Evolutionary conservation across 2,329 filamentous ascomycete genomes (phyloP), one percentile per base, ranked within the genome.

Genomic region (Ceratocystis albifundus): DNA sequence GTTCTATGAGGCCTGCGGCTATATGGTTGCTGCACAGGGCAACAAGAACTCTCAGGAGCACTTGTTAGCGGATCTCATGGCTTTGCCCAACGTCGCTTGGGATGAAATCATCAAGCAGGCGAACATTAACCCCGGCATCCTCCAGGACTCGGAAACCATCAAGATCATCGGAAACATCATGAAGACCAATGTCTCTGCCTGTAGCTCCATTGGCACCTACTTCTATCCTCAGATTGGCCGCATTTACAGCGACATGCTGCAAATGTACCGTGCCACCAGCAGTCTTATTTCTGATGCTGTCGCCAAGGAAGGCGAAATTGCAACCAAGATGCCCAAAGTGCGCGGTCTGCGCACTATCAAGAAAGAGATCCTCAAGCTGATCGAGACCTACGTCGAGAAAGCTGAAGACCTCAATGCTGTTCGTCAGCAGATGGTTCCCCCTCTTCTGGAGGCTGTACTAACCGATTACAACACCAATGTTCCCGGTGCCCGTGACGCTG

Each of bases 151-250:
- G 10, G 92, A 99, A 71, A 96, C 92, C 0, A 97, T 99, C 79
- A 99, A 99, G 80, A 87, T 99, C 71, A 92, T 99, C 69, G 94
- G 94, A 70, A 99, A 99, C 77, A 96, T 99, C 74, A 99, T 99
- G 94, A 99, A 99, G 83, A 99, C 94, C 0, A 99, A 99, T 72
- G 94, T 99, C 3, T 93, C 95, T n/a, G 94, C 94, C 45, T 99
- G 94, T 76, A 90, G 89, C 45, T 97, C 94, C 0, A 94, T 99
- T 67, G 94, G 95, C 44, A 86, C 90, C 64, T 99, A 97, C 77
- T 99, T 99, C 76, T 96, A 96, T 73, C 93, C 94, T 12, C 94
- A 99, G 75, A 96, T 99, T 71, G 94, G 93, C 50, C 88, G 91
- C 67, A 97, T 99, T 71, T 99, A 97, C 76, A 86, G 95, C 71